Conservation (phyloP, 2,329 filamentous ascomycete genomes). For the Pseudogymnoascus sp. region DNA sequence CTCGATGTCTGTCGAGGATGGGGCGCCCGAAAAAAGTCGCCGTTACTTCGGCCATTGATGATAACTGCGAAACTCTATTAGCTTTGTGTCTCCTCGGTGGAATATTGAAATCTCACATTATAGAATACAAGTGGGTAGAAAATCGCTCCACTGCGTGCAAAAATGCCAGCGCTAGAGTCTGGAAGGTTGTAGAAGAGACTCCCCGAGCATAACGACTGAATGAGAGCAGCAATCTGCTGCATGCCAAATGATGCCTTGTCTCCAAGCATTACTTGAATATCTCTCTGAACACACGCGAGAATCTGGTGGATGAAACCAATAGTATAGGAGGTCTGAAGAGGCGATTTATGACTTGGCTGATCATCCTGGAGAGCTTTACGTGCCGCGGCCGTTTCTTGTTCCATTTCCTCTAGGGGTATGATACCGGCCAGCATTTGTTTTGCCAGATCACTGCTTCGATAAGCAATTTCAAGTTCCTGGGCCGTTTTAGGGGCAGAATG, state of each 20-base stretch:
- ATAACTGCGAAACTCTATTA: conserved; percentile 29
- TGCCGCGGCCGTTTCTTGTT: conserved; percentile 44
- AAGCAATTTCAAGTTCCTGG: conserved; percentile 39
- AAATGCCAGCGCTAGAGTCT: conserved; percentile 50
- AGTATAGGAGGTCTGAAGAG: conserved; percentile 40
- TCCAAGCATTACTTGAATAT: conserved; percentile 59
- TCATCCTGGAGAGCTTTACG: conserved; percentile 28
- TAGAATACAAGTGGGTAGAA: conserved; percentile 56
- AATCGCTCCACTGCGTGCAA: conserved; percentile 55
- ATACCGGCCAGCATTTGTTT: conserved; percentile 36
- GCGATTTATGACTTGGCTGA: conserved; percentile 32
- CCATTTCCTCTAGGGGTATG: conserved; percentile 38
- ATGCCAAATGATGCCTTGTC: conserved; percentile 58
- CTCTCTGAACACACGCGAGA: conserved; percentile 47
- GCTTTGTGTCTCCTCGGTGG: neutral
- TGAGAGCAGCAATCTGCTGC: conserved; percentile 51
- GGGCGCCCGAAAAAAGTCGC: conserved; percentile 56
- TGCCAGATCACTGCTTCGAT: conserved; percentile 46
- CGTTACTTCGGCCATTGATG: conserved; percentile 60
- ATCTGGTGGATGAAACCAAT: conserved; percentile 48
- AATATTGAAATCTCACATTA: conserved; percentile 36
- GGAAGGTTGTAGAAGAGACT: conserved; percentile 63
- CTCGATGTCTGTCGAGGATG: conserved; percentile 51
- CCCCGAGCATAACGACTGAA: conserved; percentile 55
- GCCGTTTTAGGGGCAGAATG: conserved; percentile 40